phyloP scores from a whole-genome alignment of 202 grass and related monocot species.

The Panicum virgatum region DNA sequence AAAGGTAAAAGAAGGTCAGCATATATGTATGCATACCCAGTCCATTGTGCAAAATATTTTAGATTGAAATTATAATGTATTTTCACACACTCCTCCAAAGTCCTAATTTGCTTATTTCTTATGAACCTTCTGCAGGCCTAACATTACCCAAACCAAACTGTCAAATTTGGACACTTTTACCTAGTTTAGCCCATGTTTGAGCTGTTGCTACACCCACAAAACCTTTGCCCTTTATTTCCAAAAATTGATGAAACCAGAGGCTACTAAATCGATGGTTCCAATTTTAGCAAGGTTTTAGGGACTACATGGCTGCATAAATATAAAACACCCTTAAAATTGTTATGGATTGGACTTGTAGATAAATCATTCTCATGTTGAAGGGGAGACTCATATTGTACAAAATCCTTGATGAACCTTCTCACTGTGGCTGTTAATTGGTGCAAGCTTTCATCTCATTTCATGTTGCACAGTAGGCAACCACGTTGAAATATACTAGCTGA shows the following conservation, averaged over 20 bases:
- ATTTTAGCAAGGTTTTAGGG: background rate
- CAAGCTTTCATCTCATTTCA: conserved; percentile 1
- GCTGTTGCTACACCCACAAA: background rate
- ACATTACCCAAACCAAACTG: background rate
- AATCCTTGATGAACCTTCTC: conserved; percentile 14
- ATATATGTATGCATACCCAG: background rate
- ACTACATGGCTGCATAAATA: background rate
- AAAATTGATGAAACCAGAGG: background rate
- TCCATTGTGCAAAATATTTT: background rate
- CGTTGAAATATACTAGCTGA: background rate
- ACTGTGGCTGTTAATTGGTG: background rate
- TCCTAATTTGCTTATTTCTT: background rate
- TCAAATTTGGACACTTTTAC: background rate
- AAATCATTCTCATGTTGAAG: background rate
- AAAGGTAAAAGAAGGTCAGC: background rate
- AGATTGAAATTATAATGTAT: background rate
- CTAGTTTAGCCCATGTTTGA: background rate
- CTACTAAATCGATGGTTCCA: background rate
- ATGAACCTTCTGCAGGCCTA: background rate
- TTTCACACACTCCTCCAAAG: background rate
- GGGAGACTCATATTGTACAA: background rate
- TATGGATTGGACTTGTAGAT: background rate
- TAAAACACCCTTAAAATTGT: background rate
- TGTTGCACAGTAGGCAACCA: background rate
- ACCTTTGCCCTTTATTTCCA: background rate